These are phyloP conservation scores for Alternaria novae-zelandiae DNA, from an alignment of 2,329 filamentous ascomycete species.

Conservation along the genomic window DNA sequence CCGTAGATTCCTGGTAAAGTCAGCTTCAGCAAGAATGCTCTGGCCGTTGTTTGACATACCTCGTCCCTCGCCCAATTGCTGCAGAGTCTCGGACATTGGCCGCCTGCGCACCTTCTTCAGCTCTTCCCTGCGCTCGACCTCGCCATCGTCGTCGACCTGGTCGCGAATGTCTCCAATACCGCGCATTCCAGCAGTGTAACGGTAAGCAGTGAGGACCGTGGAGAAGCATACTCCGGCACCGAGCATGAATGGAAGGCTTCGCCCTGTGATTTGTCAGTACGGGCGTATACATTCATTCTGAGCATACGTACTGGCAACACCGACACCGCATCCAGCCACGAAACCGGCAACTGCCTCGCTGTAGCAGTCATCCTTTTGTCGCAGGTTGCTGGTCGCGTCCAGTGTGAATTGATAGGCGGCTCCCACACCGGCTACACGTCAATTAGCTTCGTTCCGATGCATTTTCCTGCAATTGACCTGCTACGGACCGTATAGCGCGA, in stretches of 20 bases:
- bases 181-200: constrained; percentile 70
- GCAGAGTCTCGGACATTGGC: constrained; percentile 79
- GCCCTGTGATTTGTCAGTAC: constrained; percentile 52
- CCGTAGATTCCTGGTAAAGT: constrained; percentile 71
- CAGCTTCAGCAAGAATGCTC: constrained; percentile 10
- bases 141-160: constrained; percentile 68
- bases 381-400: constrained; percentile 80
- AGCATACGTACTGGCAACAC: constrained; percentile 68
- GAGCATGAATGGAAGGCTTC: constrained; percentile 72
- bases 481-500: constrained; percentile 69
- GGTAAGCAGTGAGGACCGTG: constrained; percentile 66
- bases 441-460: constrained; percentile 32
- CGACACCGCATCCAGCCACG: constrained; percentile 73
- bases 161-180: constrained; percentile 56
- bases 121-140: constrained; percentile 77
- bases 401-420: constrained; percentile 79
- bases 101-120: constrained; percentile 75
- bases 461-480: background rate
- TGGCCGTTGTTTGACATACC: constrained; percentile 59
- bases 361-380: constrained; percentile 80
- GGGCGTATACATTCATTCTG: background rate
- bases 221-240: constrained; percentile 69
- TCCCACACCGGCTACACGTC: constrained; percentile 70
- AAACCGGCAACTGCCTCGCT: constrained; percentile 80
- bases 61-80: constrained; percentile 84